phyloP scores from a whole-genome alignment of 306 rosid species.

The Hippophae gyantsensis region DNA sequence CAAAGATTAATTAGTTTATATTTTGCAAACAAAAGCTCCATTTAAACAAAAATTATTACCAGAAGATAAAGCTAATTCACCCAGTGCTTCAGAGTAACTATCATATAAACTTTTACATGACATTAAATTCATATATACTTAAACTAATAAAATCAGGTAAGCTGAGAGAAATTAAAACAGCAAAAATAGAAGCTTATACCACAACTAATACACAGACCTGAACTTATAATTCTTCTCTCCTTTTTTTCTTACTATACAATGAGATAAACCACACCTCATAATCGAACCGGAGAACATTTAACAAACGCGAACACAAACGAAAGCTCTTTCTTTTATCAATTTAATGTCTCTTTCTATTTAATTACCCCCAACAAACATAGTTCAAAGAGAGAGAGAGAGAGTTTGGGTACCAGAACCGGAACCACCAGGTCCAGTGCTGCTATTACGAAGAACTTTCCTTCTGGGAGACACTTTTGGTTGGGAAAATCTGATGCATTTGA shows the following conservation, averaged over 20 bases:
- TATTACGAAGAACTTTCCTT: conserved; percentile 30
- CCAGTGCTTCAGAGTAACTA: too few species aligned
- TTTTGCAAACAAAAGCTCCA: too few species aligned
- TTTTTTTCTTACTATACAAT: not conserved
- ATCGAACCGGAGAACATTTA: conserved; percentile 1
- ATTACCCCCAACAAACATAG: not conserved
- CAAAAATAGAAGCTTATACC: too few species aligned
- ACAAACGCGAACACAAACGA: not conserved
- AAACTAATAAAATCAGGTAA: too few species aligned
- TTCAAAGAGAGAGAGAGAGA: not conserved
- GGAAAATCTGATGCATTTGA: conserved; percentile 18
- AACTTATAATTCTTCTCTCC: not conserved
- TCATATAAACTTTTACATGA: too few species aligned
- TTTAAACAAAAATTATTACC: too few species aligned
- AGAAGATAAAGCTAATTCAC: too few species aligned
- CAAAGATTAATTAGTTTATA: too few species aligned
- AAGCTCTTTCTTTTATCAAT: too few species aligned
- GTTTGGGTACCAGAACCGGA: conserved; percentile 41
- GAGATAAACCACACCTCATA: not conserved
- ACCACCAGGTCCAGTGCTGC: conserved; percentile 44
- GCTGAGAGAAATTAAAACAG: too few species aligned
- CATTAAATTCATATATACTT: too few species aligned
- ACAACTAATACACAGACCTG: not conserved
- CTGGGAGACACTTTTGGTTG: conserved; percentile 21
- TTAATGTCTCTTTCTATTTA: too few species aligned